Percentiles rank a stretch among this genome's conserved stretches.
Evolutionary conservation across 1,284 basidiomycete species (phyloP).

Genomic region (Marasmius tenuissimus): DNA sequence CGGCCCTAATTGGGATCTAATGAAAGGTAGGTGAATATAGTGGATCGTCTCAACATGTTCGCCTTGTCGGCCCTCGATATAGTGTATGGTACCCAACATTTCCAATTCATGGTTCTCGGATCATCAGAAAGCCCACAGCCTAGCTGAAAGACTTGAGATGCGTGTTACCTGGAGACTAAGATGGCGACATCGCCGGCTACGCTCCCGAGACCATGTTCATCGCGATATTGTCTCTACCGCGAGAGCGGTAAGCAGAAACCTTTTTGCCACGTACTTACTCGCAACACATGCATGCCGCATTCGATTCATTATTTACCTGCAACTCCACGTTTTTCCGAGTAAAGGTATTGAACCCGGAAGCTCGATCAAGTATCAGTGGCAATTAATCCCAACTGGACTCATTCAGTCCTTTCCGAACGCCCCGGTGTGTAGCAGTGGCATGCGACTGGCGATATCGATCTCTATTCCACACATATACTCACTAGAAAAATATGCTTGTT

Average conservation of each 20-base stretch:
- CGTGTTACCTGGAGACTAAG: no score
- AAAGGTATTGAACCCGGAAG: conserved; percentile 49
- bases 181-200: no score
- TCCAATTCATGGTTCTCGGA: conserved; percentile 59
- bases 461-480: not conserved
- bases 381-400: not conserved
- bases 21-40: no score
- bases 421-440: conserved; percentile 13
- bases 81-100: conserved; percentile 39
- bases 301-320: conserved; percentile 45
- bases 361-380: conserved; percentile 27
- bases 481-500: not conserved
- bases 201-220: no score
- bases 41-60: no score
- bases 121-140: not conserved
- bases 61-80: no score
- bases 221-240: no score
- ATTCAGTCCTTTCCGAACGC: not conserved
- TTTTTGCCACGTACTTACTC: conserved; percentile 55
- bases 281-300: conserved; percentile 57
- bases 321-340: conserved; percentile 54
- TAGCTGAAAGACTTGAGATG: no score
- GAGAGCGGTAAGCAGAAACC: conserved; percentile 36
- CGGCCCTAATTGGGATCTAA: no score
- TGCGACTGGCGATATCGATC: conserved; percentile 44